Base-by-base conservation (phyloP, 164 flowering plant genomes). In the Berberis thunbergii region DNA sequence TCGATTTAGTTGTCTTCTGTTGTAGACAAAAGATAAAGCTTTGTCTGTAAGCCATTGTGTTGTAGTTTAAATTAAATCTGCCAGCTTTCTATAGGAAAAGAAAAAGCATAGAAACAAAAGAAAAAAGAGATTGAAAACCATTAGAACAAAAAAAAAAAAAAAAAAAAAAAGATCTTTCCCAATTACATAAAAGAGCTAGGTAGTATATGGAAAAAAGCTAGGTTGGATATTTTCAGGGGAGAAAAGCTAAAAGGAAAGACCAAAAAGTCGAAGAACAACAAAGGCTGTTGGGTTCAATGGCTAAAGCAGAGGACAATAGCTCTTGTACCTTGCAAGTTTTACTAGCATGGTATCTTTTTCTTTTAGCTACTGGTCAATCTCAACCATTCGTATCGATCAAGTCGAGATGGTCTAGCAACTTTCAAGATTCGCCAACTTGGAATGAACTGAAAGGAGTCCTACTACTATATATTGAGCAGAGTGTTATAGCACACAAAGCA, bases 231-330 rank as follows among this genome's bases (percentile, higher is more conserved):
- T 49, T 12, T 52, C 42, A 4, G 41, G 50, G 44, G 52, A 59
- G 49, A 55, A 50, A 60, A 60, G 59, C 50, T 49, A 45, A 60
- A 12, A n/a, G 38, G 54, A 54, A 67, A 46, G 45, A 61, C 43
- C 57, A 42, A 45, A 67, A 54, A 41, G 57, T 45, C 54, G 26
- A 26, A 26, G 26, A 67, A 54, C 41, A 60, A 44, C 8, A 12
- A 45, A 57, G 39, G 42, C 2, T 50, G 63, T 43, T 64, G 55
- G 71, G 68, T 58, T 26, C 72, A 64, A 72, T 43, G 53, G 45
- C 3, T 61, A 68, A 73, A 69, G 63, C 40, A 69, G 72, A 69
- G 75, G 75, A 72, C 72, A 46, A 68, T 57, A 68, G 42, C 63
- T 64, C 11, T 68, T 64, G 61, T 60, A 43, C 61, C 26, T 64